Evolutionary conservation across 2,329 filamentous ascomycete genomes (phyloP).

Genomic region (Fusarium guadeloupense): DNA sequence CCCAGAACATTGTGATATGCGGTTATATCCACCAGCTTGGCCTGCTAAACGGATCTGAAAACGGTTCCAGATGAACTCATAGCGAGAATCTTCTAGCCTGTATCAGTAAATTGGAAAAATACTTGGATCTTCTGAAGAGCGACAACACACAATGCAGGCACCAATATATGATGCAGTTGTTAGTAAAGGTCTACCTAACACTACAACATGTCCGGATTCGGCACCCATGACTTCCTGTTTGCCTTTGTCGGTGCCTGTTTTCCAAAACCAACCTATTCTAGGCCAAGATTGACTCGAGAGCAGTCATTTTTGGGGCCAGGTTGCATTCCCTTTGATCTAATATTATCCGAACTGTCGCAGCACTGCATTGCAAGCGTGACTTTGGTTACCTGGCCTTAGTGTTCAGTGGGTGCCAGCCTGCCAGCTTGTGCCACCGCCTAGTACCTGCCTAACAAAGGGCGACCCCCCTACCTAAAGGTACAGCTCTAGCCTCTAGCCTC

Average conservation of each 20-base stretch:
- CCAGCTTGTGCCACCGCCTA: slow-evolving; percentile 24
- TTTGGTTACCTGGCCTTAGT: slow-evolving; percentile 25
- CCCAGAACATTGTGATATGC: slow-evolving; percentile 13
- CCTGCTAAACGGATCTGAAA: slow-evolving; percentile 4
- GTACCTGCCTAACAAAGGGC: slow-evolving; percentile 22
- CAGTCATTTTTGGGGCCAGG: slow-evolving; percentile 39
- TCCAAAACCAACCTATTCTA: slow-evolving; percentile 14
- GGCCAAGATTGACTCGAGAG: slow-evolving; percentile 22
- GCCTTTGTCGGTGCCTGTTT: slow-evolving; percentile 36
- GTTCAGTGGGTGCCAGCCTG: slow-evolving; percentile 26
- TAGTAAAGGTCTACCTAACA: slow-evolving; percentile 8
- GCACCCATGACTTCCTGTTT: slow-evolving; percentile 13
- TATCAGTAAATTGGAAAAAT: neutral
- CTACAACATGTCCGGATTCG: slow-evolving; percentile 24
- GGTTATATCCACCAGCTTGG: neutral
- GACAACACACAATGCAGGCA: slow-evolving; percentile 8
- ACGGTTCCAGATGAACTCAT: slow-evolving; percentile 15
- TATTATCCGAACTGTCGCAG: slow-evolving; percentile 9
- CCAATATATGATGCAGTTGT: slow-evolving; percentile 13
- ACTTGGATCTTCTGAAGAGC: neutral
- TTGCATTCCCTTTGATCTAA: slow-evolving; percentile 40
- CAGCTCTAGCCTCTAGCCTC: slow-evolving; percentile 19
- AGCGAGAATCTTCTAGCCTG: neutral
- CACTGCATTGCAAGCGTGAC: too few species aligned
- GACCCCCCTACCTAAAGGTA: slow-evolving; percentile 14